Percentiles rank a stretch among this genome's conserved stretches.
Evolutionary conservation across 352 stramenopile species (phyloP).

Genomic region (Thraustochytrium striatum): DNA sequence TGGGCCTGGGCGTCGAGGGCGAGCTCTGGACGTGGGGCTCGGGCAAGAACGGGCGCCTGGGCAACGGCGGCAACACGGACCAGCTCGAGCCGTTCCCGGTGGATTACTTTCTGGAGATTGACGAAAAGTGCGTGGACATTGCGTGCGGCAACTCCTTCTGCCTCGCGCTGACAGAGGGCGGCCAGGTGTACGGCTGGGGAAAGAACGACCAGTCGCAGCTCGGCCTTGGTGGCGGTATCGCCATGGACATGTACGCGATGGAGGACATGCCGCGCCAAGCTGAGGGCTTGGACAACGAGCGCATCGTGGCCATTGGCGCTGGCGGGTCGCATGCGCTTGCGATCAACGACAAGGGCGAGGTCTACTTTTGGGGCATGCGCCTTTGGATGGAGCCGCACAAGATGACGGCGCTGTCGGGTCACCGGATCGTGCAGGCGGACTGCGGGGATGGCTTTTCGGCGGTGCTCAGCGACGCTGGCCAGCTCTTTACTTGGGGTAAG

Average conservation of each 20-base stretch:
- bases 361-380: slow-evolving; percentile 88
- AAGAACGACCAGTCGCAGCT: slow-evolving; percentile 74
- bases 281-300: slow-evolving; percentile 63
- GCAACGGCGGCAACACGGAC: slow-evolving; percentile 68
- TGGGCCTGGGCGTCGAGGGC: slow-evolving; percentile 76
- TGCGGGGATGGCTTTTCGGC: slow-evolving; percentile 76
- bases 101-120: slow-evolving; percentile 54
- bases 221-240: slow-evolving; percentile 62
- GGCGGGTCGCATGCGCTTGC: slow-evolving; percentile 85
- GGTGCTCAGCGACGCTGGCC: slow-evolving; percentile 66
- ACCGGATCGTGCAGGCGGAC: slow-evolving; percentile 70
- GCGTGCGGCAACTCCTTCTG: slow-evolving; percentile 76
- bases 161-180: slow-evolving; percentile 61
- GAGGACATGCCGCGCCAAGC: slow-evolving; percentile 80
- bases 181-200: slow-evolving; percentile 72
- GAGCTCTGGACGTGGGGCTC: slow-evolving; percentile 72
- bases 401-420: slow-evolving; percentile 69
- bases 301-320: slow-evolving; percentile 78
- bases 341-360: slow-evolving; percentile 72
- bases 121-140: slow-evolving; percentile 51
- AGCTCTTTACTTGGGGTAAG: slow-evolving; percentile 80
- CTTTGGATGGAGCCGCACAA: slow-evolving; percentile 84
- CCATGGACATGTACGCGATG: slow-evolving; percentile 88
- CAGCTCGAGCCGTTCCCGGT: slow-evolving; percentile 55
- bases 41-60: slow-evolving; percentile 75